phyloP scores from a whole-genome alignment of 2,329 filamentous ascomycete species.

The Cladophialophora exuberans region DNA sequence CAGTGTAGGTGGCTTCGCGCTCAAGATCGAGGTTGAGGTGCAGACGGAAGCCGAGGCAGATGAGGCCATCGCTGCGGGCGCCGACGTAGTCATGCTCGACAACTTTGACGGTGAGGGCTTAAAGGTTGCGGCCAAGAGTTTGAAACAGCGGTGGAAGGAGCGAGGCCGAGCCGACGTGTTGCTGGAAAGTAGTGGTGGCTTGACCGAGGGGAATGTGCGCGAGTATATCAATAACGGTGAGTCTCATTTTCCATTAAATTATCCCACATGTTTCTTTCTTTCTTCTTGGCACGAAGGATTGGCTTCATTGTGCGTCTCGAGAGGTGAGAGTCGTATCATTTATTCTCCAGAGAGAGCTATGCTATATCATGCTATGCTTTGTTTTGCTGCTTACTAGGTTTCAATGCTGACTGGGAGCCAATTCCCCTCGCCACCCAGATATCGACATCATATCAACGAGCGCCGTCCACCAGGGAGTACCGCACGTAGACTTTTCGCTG shows the following conservation, averaged over 20 bases:
- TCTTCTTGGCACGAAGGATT: background rate
- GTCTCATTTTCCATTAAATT: constrained; percentile 37
- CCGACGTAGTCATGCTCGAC: constrained; percentile 96
- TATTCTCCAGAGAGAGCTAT: no score
- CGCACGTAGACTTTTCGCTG: constrained; percentile 92
- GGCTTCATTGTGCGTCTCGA: no score
- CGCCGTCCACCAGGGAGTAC: constrained; percentile 93
- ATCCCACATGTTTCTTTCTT: constrained; percentile 15
- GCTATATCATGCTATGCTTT: no score
- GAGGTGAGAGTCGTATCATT: no score
- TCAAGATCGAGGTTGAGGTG: constrained; percentile 97
- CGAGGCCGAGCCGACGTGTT: constrained; percentile 68
- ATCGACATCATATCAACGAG: constrained; percentile 96
- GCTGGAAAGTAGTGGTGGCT: constrained; percentile 88
- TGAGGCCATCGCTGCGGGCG: constrained; percentile 86
- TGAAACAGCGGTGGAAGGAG: constrained; percentile 80
- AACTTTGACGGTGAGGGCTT: constrained; percentile 87
- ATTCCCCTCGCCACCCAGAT: constrained; percentile 58
- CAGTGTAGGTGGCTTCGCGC: constrained; percentile 80
- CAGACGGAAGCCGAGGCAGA: constrained; percentile 86
- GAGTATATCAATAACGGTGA: constrained; percentile 75
- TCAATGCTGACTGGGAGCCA: background rate
- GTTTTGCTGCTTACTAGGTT: background rate
- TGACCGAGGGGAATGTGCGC: constrained; percentile 82
- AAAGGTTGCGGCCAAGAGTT: constrained; percentile 69